These are phyloP conservation scores for Penicillium angulare DNA, from an alignment of 495 filamentous ascomycete genomes.

Conservation along the genomic window DNA sequence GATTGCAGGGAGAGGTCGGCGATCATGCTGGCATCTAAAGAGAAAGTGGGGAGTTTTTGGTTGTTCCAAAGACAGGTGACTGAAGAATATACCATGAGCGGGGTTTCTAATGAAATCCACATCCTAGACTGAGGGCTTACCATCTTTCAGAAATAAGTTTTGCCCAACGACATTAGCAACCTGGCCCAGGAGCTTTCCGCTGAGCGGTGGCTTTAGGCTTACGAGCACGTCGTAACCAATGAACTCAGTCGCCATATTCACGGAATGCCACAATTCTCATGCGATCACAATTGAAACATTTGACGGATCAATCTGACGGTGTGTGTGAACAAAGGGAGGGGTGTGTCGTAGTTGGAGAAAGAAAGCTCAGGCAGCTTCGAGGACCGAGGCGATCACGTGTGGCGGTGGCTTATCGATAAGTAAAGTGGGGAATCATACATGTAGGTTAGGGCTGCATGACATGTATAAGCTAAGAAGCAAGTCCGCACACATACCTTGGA, in stretches of 20 bases:
- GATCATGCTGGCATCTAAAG: slow-evolving; percentile 55
- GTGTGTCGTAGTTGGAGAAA: not conserved
- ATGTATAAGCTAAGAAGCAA: too few species aligned
- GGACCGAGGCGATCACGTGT: slow-evolving; percentile 7
- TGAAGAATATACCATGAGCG: slow-evolving; percentile 17
- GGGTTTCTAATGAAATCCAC: not conserved
- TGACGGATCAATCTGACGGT: not conserved
- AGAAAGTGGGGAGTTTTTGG: slow-evolving; percentile 45
- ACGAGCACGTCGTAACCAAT: slow-evolving; percentile 78
- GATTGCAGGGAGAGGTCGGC: slow-evolving; percentile 56
- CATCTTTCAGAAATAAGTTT: slow-evolving; percentile 73
- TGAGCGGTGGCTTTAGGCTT: slow-evolving; percentile 65
- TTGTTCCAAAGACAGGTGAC: slow-evolving; percentile 51
- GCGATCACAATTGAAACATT: slow-evolving; percentile 8
- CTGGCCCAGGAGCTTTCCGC: slow-evolving; percentile 66
- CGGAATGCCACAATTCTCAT: not conserved
- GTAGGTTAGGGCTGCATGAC: too few species aligned
- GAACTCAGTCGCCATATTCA: slow-evolving; percentile 50
- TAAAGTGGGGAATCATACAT: slow-evolving; percentile 8
- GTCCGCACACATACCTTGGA: not conserved
- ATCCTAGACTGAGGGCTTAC: slow-evolving; percentile 43
- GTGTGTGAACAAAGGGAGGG: not conserved
- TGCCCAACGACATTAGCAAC: slow-evolving; percentile 72
- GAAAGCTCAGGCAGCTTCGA: slow-evolving; percentile 14
- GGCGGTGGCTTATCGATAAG: slow-evolving; percentile 16